Evolutionary conservation across 208 protist genomes (phyloP).

Genomic region (Novymonas esmeraldas): DNA sequence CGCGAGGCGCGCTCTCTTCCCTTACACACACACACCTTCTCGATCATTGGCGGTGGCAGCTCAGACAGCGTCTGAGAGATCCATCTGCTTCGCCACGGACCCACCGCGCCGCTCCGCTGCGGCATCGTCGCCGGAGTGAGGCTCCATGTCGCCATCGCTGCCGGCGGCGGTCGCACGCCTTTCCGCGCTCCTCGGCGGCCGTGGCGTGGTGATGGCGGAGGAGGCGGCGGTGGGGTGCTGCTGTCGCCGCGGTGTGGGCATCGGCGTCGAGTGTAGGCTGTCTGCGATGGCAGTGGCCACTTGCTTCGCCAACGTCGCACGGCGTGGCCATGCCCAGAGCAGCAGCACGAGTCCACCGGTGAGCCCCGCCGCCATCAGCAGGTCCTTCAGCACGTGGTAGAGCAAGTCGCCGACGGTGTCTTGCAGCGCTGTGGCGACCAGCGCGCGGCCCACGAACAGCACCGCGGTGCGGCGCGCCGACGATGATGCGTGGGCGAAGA

Average conservation of each 20-base stretch:
- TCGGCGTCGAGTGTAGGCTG: constrained; percentile 29
- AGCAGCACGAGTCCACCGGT: constrained; percentile 27
- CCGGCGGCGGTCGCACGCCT: no score
- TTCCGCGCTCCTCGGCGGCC: no score
- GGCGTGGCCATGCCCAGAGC: constrained; percentile 51
- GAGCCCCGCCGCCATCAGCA: constrained; percentile 45
- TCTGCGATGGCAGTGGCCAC: constrained; percentile 41
- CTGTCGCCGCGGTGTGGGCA: constrained; percentile 8
- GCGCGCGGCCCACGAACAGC: constrained; percentile 34
- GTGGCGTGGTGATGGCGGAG: not conserved
- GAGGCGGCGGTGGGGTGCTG: not conserved
- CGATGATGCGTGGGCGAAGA: constrained; percentile 48
- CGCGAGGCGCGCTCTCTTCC: not conserved
- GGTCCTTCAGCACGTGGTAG: constrained; percentile 53
- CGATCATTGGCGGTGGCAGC: no score
- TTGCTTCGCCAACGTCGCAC: constrained; percentile 27
- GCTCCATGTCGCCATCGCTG: no score
- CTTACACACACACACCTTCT: not conserved
- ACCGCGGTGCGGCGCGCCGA: constrained; percentile 18
- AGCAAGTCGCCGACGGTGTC: constrained; percentile 70
- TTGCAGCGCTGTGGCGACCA: constrained; percentile 51
- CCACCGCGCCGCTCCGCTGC: constrained; percentile 1
- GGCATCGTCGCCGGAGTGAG: no score
- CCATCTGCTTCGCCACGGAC: constrained; percentile 11
- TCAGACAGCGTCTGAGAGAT: constrained; percentile 20